Base-by-base conservation (phyloP, 805 yeast genomes). In the Pichia nanzhaoensis region DNA sequence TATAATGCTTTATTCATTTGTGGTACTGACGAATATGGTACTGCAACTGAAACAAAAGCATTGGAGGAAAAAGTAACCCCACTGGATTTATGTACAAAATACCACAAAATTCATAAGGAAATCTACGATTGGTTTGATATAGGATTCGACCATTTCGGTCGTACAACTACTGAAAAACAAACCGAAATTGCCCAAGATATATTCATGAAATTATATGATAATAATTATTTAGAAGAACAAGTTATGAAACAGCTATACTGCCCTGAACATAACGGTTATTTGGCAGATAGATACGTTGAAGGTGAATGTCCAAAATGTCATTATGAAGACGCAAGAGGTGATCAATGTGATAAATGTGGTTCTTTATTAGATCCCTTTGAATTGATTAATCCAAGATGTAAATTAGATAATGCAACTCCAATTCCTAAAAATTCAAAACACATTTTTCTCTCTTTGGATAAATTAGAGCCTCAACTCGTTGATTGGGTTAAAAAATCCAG, bases 11-110 rank as follows among this genome's bases (percentile, higher is more conserved):
- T 93, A 52, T 93, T 71, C 59, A 68, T 93, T 46, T 89, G 99
- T 67, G 99, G 99, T 69, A 93, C 99, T 33, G 99, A 93, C 64
- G 99, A 93, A 69, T 93, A 93, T 63, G 99, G 99, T 63, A 93
- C 99, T 47, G 99, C 99, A 39, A 93, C 99, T 14, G 99, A 93
- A 67, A 93, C 99, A 24, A 93, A 91, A 68, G 99, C 99, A 10
- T 69, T 93, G 41, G 98, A 91, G 64, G 99, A 93, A 60, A 81
- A 84, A 35, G 84, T 86, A 49, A 76, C 95, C 3, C 99, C 99
- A 41, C 71, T 78, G 56, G 83, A 88, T 62, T 73, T 93, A 56
- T 93, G 98, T 74, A 88, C 84, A 65, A 93, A 91, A 65, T 93
- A 87, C 66, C 84, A 88, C 65, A 73, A 75, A 48, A 74, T 93